A percentile compares a stretch with the other conserved stretches of the same genome.
Evolutionary conservation across 192 early-diverging fungal genomes (phyloP).

Genomic region (Coemansia biformis): DNA sequence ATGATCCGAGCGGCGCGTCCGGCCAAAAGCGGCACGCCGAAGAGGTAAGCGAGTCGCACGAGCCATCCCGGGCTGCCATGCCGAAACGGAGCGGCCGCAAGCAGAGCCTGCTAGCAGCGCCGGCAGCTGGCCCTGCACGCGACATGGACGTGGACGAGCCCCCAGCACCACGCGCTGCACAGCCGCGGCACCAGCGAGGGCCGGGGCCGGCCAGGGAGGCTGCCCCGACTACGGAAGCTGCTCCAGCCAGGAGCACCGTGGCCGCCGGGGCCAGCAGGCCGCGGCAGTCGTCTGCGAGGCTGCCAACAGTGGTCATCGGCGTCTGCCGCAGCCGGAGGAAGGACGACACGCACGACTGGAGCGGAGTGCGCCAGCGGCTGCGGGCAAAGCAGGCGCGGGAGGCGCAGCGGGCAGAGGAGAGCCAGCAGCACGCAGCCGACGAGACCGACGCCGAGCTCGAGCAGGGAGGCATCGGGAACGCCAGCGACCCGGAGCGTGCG

Average conservation of each 20-base stretch:
- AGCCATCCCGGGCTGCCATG: background rate
- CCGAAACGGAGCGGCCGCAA: too few relatives aligned
- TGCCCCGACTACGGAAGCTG: too few relatives aligned
- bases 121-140: too few relatives aligned
- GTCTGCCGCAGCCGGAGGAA: slow-evolving; percentile 30
- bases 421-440: background rate
- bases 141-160: too few relatives aligned
- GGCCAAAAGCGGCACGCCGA: slow-evolving; percentile 6
- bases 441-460: slow-evolving; percentile 1
- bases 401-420: slow-evolving; percentile 10
- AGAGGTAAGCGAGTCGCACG: background rate
- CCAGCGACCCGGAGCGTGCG: slow-evolving; percentile 15
- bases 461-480: slow-evolving; percentile 22
- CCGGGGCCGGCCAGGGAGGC: background rate
- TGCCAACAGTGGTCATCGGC: slow-evolving; percentile 19
- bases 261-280: background rate
- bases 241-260: too few relatives aligned
- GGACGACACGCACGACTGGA: slow-evolving; percentile 27
- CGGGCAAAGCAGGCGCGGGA: slow-evolving; percentile 10
- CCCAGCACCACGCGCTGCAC: background rate
- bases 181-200: background rate
- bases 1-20: background rate
- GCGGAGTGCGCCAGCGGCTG: slow-evolving; percentile 4
- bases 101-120: too few relatives aligned
- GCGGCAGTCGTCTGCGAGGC: slow-evolving; percentile 7